Conservation (phyloP, 73 alveolate species). For the Effrenium voratum region DNA sequence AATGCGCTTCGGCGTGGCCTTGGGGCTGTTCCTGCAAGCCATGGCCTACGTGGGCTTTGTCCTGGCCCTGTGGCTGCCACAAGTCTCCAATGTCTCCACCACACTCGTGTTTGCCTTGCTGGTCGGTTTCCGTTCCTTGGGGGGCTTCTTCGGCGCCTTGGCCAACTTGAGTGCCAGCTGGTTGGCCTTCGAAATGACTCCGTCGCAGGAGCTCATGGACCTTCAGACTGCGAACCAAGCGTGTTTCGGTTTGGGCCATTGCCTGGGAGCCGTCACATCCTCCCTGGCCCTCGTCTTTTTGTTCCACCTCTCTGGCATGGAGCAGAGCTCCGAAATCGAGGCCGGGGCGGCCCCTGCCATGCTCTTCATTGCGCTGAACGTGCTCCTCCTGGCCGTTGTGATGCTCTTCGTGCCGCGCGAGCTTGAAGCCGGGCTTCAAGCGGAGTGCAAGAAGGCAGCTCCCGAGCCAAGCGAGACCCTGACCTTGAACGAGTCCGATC, state of each 20-base stretch:
- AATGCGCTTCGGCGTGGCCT: neutral
- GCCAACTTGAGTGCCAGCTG: constrained; percentile 35
- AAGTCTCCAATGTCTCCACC: neutral
- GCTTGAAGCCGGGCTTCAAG: neutral
- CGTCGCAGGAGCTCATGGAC: constrained; percentile 15
- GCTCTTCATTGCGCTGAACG: constrained; percentile 5
- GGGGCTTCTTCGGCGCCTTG: constrained; percentile 28
- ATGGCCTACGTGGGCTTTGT: neutral
- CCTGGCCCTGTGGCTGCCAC: neutral
- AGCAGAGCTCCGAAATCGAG: too few relatives aligned
- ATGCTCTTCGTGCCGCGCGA: neutral
- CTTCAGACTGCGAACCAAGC: constrained; percentile 42
- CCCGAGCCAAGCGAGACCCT: too few relatives aligned
- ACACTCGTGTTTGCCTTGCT: neutral
- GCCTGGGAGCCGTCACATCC: constrained; percentile 9
- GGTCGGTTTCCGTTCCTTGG: neutral
- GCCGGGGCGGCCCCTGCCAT: constrained; percentile 22
- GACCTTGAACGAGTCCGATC: too few relatives aligned
- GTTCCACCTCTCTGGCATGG: neutral
- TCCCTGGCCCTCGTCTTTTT: neutral
- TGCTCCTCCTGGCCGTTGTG: neutral
- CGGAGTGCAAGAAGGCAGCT: neutral
- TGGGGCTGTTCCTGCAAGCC: neutral
- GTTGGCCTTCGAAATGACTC: constrained; percentile 50
- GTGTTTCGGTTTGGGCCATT: constrained; percentile 5